Evolutionary conservation across 768 basidiomycete species (phyloP).

Genomic region (Tylopilus intermedius): DNA sequence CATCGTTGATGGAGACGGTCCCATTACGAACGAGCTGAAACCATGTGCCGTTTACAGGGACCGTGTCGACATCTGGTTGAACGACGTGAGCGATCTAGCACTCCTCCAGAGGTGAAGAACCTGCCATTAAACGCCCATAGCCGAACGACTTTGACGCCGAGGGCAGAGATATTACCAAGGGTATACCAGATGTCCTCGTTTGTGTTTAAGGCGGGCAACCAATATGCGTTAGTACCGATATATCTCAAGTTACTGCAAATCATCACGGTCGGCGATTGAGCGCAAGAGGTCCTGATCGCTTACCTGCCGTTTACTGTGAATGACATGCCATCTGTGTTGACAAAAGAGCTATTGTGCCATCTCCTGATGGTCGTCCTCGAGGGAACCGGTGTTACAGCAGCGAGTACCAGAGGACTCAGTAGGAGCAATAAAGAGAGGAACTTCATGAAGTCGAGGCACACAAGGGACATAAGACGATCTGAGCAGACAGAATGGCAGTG

Average conservation of each 20-base stretch:
- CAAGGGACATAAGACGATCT: not conserved
- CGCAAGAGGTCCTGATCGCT: not conserved
- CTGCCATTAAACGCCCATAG: constrained; percentile 72
- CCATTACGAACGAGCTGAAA: constrained; percentile 59
- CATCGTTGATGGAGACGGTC: constrained; percentile 50
- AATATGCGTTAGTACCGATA: constrained; percentile 62
- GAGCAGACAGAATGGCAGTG: not conserved
- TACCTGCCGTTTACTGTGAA: constrained; percentile 56
- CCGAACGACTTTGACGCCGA: constrained; percentile 55
- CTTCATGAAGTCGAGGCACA: constrained; percentile 30
- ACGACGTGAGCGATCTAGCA: constrained; percentile 6
- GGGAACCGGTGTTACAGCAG: constrained; percentile 25
- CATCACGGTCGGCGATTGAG: constrained; percentile 23
- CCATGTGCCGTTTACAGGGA: constrained; percentile 57
- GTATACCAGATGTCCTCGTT: constrained; percentile 54
- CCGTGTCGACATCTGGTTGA: constrained; percentile 43
- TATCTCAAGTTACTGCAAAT: constrained; percentile 36
- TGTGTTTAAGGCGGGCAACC: constrained; percentile 53
- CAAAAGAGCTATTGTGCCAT: constrained; percentile 38
- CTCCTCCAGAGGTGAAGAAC: not conserved
- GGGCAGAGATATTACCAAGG: constrained; percentile 51
- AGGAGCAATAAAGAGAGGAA: constrained; percentile 28
- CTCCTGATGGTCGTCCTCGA: constrained; percentile 32
- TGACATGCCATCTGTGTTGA: constrained; percentile 39
- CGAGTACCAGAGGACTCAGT: constrained; percentile 28